A percentile compares a stretch with the other conserved stretches of the same genome.
phyloP scores from a whole-genome alignment of 371 early-diverging fungal species.

The Haplosporangium sp. region DNA sequence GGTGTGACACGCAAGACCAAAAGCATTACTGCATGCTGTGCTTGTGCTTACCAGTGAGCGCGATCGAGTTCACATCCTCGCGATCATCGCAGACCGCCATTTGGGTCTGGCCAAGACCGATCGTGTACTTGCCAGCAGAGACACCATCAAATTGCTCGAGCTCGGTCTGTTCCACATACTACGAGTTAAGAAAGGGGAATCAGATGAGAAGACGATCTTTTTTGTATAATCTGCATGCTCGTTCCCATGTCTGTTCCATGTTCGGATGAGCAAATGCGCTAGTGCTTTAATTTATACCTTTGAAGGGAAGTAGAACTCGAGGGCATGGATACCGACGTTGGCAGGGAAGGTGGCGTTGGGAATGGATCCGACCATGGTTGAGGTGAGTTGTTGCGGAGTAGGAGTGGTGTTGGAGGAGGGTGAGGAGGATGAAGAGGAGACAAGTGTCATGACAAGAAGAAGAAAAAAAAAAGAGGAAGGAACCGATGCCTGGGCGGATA shows the following conservation, averaged over 20 bases:
- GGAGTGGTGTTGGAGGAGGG: slow-evolving; percentile 3
- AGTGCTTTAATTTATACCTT: slow-evolving; percentile 22
- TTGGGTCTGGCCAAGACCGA: slow-evolving; percentile 95
- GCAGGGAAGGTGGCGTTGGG: slow-evolving; percentile 63
- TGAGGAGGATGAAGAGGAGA: slow-evolving; percentile 13
- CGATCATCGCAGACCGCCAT: slow-evolving; percentile 97
- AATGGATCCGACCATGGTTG: slow-evolving; percentile 52
- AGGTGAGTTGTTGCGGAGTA: slow-evolving; percentile 1
- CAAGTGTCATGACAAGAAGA: slow-evolving; percentile 5
- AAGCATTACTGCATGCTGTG: too few species aligned
- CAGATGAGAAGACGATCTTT: neutral
- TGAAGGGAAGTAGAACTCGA: slow-evolving; percentile 93
- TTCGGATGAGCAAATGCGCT: too few species aligned
- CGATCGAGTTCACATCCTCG: slow-evolving; percentile 96
- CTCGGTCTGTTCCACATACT: slow-evolving; percentile 92
- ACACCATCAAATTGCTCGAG: slow-evolving; percentile 93
- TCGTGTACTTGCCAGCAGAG: slow-evolving; percentile 96
- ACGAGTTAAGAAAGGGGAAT: slow-evolving; percentile 5
- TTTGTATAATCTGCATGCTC: neutral
- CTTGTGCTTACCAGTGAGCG: slow-evolving; percentile 79
- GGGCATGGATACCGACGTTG: slow-evolving; percentile 93
- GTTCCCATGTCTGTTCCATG: too few species aligned
- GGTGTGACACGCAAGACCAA: neutral
- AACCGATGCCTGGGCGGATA: neutral
- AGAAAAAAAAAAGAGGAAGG: neutral